Base-by-base conservation (phyloP, 139 green algal genomes). In the Chlamydomonas incerta region DNA sequence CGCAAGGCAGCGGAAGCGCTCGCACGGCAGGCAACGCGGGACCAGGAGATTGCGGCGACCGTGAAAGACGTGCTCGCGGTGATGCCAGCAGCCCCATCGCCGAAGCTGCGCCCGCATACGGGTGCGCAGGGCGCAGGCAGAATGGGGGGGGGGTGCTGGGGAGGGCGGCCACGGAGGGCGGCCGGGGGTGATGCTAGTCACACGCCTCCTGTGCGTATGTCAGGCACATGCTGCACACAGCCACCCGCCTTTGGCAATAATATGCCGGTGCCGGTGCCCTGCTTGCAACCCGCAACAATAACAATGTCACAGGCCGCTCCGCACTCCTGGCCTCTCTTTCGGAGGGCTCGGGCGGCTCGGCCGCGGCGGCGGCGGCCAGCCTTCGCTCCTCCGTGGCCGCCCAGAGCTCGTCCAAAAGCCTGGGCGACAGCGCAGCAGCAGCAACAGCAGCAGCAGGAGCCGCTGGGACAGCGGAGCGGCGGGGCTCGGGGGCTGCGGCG, bases 291-390 rank as follows among this genome's bases (percentile, higher is more conserved):
- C n/a, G n/a, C n/a, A n/a, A n/a, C n/a, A n/a, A n/a, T n/a, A n/a
- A n/a, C n/a, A n/a, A n/a, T n/a, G n/a, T n/a, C n/a, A n/a, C 79
- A 85, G 79, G 79, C 34, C 79, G 79, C 31, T 85, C 79, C 31
- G 57, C n/a, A 34, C 47, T 85, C 3, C 47, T 85, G 8, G 47
- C 65, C 0, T 76, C 66, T 10, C 65, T 85, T 10, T 75, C 79
- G 15, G 66, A 85, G 3, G 29, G 41, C 6, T 50, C 41, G 41
- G 41, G 65, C 66, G 77, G 62, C 62, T 46, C 76, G 26, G 11
- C 58, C 0, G 6, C 74, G 34, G 34, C 74, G 28, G 35, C 77
- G 9, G 13, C 75, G 46, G 71, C 60, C 35, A 50, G 33, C 65
- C 79, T 75, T 3, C 47, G 66, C n/a, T 2, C 65, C 65, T 85